Conservation (phyloP, 768 basidiomycete species). For the Auricularia auricula-judae region DNA sequence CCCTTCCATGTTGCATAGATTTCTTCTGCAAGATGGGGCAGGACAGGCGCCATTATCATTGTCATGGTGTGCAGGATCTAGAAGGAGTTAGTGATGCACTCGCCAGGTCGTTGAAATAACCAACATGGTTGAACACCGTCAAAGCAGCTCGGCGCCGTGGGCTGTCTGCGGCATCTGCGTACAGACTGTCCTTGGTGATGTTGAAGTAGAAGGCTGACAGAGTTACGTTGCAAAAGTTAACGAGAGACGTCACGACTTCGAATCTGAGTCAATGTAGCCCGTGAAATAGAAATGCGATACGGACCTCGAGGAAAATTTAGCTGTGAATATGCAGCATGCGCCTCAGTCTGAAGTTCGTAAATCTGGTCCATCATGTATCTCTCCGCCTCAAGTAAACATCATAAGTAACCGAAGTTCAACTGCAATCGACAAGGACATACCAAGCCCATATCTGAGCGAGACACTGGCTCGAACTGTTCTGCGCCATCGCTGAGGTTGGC, state of each 20-base stretch:
- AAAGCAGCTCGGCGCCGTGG: constrained; percentile 52
- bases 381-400: constrained; percentile 49
- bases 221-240: constrained; percentile 70
- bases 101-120: constrained; percentile 4
- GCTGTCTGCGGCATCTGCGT: constrained; percentile 49
- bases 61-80: constrained; percentile 61
- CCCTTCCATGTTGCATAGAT: constrained; percentile 34
- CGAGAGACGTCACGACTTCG: constrained; percentile 60
- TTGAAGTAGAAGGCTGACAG: constrained; percentile 90
- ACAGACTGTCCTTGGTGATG: constrained; percentile 80
- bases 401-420: constrained; percentile 3
- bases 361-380: constrained; percentile 81
- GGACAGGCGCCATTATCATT: constrained; percentile 67
- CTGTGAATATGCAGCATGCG: constrained; percentile 53
- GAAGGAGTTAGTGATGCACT: background rate
- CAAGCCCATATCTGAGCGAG: constrained; percentile 41
- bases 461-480: constrained; percentile 24
- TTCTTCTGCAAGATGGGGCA: constrained; percentile 89
- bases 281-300: constrained; percentile 1
- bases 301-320: constrained; percentile 80
- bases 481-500: constrained; percentile 52
- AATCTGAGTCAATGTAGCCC: background rate
- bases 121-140: constrained; percentile 61
- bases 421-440: constrained; percentile 29
- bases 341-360: constrained; percentile 55